Base-by-base conservation (phyloP, 148 eudicot species). In the Dianthus caryophyllus region DNA sequence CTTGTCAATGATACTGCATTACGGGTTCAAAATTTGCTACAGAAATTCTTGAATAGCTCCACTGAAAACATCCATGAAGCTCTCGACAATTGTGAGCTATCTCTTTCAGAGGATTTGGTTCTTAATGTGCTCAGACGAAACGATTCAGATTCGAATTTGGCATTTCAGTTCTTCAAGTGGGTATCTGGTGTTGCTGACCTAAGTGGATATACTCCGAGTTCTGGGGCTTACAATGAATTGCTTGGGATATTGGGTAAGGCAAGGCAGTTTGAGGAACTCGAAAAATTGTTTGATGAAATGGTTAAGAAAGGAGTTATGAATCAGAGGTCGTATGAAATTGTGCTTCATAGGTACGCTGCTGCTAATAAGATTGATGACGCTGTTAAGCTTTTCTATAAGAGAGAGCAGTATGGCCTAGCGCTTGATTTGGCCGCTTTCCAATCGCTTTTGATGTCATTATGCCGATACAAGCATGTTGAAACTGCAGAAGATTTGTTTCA, bases 391-490 rank as follows among this genome's bases (percentile, higher is more conserved):
- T 88, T 84, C 69, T 59, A 87, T 46, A 87, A 75, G 77, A 80
- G 91, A 77, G 77, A 38, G 59, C 77, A 83, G 33, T 79, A 80
- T 52, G 97, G 90, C 15, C 80, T 87, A 6, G 59, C 79, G 74
- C 76, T 74, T 17, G 82, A 89, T 71, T 71, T 87, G 61, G 66
- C 71, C 50, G 90, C 90, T 8, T 91, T 91, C 41, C 86, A 87
- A 46, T 80, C 86, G 2, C 86, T 91, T 58, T 73, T 89, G 73
- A 24, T 87, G 79, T 71, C 82, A 11, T 66, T 91, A 41, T 91
- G 96, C 64, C 75, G 91, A 30, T 79, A 83, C 56, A 91, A 87
- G 71, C 93, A 91, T 53, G 90, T 87, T 44, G 96, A 89, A 68
- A 79, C 78, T 2, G 97, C 93, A 0, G 97, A 91, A 66, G 77